Conservation (phyloP, 78 protist species). For the Polysphondylium violaceum region DNA sequence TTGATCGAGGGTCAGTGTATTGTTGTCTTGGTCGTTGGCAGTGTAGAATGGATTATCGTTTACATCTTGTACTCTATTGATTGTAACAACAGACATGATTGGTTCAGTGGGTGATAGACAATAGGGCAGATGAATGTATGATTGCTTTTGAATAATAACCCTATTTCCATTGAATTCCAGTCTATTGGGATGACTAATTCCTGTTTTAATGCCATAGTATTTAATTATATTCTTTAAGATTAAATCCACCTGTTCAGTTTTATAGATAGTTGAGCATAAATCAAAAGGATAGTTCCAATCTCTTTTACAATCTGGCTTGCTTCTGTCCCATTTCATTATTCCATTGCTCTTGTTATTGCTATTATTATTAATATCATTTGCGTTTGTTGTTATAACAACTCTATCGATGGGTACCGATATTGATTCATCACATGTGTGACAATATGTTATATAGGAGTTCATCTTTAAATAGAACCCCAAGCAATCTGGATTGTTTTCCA, state of each 20-base stretch:
- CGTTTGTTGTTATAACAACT: background rate
- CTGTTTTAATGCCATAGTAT: slow-evolving; percentile 55
- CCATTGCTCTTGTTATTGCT: background rate
- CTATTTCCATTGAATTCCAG: slow-evolving; percentile 60
- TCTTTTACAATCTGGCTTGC: slow-evolving; percentile 8
- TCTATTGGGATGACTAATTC: slow-evolving; percentile 74
- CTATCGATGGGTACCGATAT: slow-evolving; percentile 9
- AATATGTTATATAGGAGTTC: slow-evolving; percentile 23
- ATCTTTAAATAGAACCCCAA: slow-evolving; percentile 65
- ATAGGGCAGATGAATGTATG: background rate
- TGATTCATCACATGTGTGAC: slow-evolving; percentile 48
- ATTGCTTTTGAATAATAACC: slow-evolving; percentile 50
- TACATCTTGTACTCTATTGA: slow-evolving; percentile 77
- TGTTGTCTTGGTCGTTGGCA: background rate
- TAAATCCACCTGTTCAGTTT: background rate
- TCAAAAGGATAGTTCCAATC: slow-evolving; percentile 82
- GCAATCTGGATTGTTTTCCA: background rate
- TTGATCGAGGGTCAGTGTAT: slow-evolving; percentile 12
- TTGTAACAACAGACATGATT: slow-evolving; percentile 70
- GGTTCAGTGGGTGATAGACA: slow-evolving; percentile 4
- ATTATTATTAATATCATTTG: too few species aligned
- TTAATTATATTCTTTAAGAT: slow-evolving; percentile 21
- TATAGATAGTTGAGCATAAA: slow-evolving; percentile 64
- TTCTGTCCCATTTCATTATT: slow-evolving; percentile 34
- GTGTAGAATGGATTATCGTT: slow-evolving; percentile 37